Conservation (phyloP, 345 rosid species). For the Pistacia vera region DNA sequence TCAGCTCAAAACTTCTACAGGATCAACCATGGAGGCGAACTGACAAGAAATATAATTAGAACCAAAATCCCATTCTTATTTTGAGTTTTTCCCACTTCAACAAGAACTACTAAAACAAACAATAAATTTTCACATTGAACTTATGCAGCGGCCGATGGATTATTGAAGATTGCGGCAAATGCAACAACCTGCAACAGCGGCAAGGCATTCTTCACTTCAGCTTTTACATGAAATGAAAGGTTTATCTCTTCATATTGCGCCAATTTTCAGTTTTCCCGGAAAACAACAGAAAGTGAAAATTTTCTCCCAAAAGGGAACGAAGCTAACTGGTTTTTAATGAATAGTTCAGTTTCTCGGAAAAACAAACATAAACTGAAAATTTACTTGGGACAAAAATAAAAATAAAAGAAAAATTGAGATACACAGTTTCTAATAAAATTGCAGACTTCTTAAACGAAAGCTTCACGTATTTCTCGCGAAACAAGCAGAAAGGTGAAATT, state of each 20-base stretch:
- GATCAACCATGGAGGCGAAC: background rate
- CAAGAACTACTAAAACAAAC: background rate
- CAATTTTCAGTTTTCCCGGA: too few species aligned
- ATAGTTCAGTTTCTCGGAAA: too few species aligned
- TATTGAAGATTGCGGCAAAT: slow-evolving; percentile 77
- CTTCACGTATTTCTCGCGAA: slow-evolving; percentile 7
- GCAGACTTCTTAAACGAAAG: background rate
- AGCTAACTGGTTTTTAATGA: too few species aligned
- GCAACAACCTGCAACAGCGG: slow-evolving; percentile 65
- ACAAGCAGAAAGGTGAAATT: background rate
- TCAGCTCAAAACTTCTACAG: background rate
- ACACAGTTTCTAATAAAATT: too few species aligned
- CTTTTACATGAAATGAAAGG: too few species aligned
- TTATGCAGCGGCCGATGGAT: slow-evolving; percentile 51
- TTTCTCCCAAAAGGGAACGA: too few species aligned
- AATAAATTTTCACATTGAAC: slow-evolving; percentile 60
- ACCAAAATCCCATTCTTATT: background rate
- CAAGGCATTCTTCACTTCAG: background rate
- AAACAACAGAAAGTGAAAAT: too few species aligned
- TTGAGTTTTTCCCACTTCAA: too few species aligned
- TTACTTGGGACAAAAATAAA: too few species aligned
- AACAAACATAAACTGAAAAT: background rate
- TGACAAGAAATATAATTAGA: background rate
- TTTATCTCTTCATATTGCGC: too few species aligned
- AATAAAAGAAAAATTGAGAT: too few species aligned